Conservation (phyloP, 2,329 filamentous ascomycete species). For the Alternaria sp. region DNA sequence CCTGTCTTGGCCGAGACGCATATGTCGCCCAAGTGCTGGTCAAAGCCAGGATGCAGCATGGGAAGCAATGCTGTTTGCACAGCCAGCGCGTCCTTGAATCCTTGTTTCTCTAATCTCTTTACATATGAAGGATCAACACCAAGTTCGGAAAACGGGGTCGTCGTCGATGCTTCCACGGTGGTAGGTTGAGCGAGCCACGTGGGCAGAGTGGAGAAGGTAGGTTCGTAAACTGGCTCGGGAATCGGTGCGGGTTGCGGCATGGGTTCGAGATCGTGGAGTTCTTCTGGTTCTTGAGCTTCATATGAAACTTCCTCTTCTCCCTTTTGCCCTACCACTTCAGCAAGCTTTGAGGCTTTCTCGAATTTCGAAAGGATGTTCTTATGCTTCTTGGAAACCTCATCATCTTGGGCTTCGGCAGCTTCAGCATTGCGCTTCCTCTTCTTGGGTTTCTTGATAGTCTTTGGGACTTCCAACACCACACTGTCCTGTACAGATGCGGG, state of each 20-base stretch:
- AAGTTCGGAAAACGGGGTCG: slow-evolving; percentile 68
- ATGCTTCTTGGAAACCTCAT: slow-evolving; percentile 48
- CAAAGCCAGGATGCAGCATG: slow-evolving; percentile 72
- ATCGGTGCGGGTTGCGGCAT: slow-evolving; percentile 78
- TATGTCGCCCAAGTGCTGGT: slow-evolving; percentile 74
- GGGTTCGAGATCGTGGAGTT: slow-evolving; percentile 77
- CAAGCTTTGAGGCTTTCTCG: slow-evolving; percentile 50
- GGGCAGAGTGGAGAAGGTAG: slow-evolving; percentile 80
- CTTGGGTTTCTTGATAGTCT: slow-evolving; percentile 44
- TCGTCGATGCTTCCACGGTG: slow-evolving; percentile 69
- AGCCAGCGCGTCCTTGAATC: slow-evolving; percentile 76
- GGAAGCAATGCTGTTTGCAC: slow-evolving; percentile 84
- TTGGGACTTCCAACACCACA: slow-evolving; percentile 14
- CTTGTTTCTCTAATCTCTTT: slow-evolving; percentile 70
- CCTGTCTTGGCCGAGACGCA: slow-evolving; percentile 93
- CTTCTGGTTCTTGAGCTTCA: slow-evolving; percentile 50
- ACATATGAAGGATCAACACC: slow-evolving; percentile 69
- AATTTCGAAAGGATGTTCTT: slow-evolving; percentile 56
- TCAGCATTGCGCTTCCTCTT: slow-evolving; percentile 45
- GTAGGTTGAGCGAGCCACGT: slow-evolving; percentile 80
- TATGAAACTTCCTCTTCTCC: slow-evolving; percentile 27
- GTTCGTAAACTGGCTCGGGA: slow-evolving; percentile 64
- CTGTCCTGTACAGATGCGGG: slow-evolving; percentile 18
- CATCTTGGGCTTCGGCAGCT: slow-evolving; percentile 27
- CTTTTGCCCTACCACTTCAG: slow-evolving; percentile 29